Evolutionary conservation across 108 stramenopile genomes (phyloP).

Genomic region (Chaetoceros tenuissimus): DNA sequence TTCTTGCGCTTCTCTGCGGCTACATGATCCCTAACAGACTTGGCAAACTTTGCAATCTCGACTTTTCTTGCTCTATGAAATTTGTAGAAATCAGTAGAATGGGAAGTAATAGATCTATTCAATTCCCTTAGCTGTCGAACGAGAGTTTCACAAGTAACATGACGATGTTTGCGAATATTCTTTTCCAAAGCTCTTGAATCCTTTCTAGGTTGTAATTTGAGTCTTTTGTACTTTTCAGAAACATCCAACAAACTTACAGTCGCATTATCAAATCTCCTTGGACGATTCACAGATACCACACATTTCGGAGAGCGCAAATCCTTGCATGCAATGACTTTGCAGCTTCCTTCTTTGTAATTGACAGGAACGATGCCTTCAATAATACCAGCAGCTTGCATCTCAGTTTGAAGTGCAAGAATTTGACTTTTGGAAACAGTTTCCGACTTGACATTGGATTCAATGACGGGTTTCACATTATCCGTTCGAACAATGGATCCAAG

Average conservation of each 20-base stretch:
- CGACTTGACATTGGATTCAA: too few species aligned
- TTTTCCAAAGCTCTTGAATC: slow-evolving; percentile 62
- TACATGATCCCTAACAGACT: slow-evolving; percentile 54
- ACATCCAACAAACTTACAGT: slow-evolving; percentile 35
- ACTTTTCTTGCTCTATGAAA: slow-evolving; percentile 54
- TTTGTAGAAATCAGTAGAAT: slow-evolving; percentile 71
- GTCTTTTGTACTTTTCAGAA: slow-evolving; percentile 46
- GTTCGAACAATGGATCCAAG: too few species aligned
- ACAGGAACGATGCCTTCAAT: too few species aligned
- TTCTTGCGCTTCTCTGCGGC: slow-evolving; percentile 59
- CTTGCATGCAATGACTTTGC: too few species aligned
- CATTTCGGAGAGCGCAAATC: too few species aligned
- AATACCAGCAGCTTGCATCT: too few species aligned
- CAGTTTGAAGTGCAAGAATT: too few species aligned
- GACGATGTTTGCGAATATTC: slow-evolving; percentile 53
- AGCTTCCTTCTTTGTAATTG: too few species aligned
- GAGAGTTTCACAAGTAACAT: slow-evolving; percentile 47
- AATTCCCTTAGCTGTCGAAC: slow-evolving; percentile 68
- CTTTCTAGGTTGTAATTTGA: slow-evolving; percentile 74
- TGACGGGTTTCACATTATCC: too few species aligned
- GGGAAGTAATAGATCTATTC: slow-evolving; percentile 42
- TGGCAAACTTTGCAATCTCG: slow-evolving; percentile 44
- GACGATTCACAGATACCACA: too few species aligned
- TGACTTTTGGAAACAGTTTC: too few species aligned
- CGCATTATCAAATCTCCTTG: slow-evolving; percentile 9